Base-by-base conservation (phyloP, 441 rosid genomes). In the Euphorbia schlechtendalii region DNA sequence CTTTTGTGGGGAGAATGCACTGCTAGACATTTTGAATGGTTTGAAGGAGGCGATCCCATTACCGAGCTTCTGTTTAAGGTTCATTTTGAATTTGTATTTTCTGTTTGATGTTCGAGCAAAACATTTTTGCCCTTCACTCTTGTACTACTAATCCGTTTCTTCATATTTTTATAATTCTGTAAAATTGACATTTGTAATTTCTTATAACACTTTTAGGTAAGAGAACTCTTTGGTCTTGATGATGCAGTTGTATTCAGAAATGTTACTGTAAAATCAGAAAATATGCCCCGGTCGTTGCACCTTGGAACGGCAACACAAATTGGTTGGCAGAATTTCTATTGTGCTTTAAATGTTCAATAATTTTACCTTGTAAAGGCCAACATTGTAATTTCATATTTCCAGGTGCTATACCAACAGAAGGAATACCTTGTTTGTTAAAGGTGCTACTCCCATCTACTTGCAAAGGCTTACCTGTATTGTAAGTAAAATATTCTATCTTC, bases 321-420 rank as follows among this genome's bases (percentile, higher is more conserved):
- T 74, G 99, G 99, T 91, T 63, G 56, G 85, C 76, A 70, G 70
- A 21, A 69, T 63, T 51, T 69, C 32, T 25, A 59, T 45, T 53
- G 48, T 59, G 56, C 34, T 51, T 32, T 66, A 61, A 22, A 54
- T 67, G 51, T 75, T 56, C 54, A 51, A 53, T 73, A 68, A 20
- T 67, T 70, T 48, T 59, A 24, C 52, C 52, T 43, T 28, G 5
- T 64, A 21, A 38, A 17, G 18, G 61, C 59, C 14, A 8, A 63
- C 28, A 8, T 45, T 56, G 28, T n/a, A 15, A 41, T 56, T 71
- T 30, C 41, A 24, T 30, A 20, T 38, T 69, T 69, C 49, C 72
- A 91, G 99, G 99, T 78, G 96, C 81, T 76, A 78, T 95, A 76
- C 91, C 92, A 57, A 89, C 96, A 8, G 99, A 95, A 76, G 99